phyloP scores from a whole-genome alignment of 352 stramenopile genomes.

The Globisporangium recalcitrans region DNA sequence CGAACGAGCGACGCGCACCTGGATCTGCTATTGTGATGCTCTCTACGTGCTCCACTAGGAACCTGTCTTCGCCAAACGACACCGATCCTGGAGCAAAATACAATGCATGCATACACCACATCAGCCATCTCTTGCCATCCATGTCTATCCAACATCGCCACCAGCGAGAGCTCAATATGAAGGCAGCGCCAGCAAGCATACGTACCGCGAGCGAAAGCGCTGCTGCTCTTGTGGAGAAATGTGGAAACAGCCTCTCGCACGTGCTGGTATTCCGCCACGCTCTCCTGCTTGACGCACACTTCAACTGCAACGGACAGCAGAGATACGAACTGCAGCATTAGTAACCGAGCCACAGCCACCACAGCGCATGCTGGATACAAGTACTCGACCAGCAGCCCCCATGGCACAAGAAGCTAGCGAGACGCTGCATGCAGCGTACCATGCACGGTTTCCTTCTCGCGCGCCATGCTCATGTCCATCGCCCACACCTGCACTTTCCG shows the following conservation, averaged over 20 bases:
- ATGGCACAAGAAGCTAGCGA: neutral
- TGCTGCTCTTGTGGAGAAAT: constrained; percentile 15
- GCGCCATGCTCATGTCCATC: neutral
- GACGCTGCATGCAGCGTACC: neutral
- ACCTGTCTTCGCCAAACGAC: constrained; percentile 17
- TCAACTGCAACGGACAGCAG: constrained; percentile 36
- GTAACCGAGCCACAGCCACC: neutral
- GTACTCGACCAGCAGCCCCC: neutral
- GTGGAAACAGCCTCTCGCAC: constrained; percentile 29
- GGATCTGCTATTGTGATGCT: constrained; percentile 42
- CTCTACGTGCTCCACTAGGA: constrained; percentile 32
- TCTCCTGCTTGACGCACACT: constrained; percentile 45
- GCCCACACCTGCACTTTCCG: neutral
- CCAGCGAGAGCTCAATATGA: neutral
- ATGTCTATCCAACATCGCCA: neutral
- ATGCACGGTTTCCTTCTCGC: neutral
- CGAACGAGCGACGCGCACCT: constrained; percentile 6
- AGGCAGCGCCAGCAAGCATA: neutral
- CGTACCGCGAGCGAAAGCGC: neutral
- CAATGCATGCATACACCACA: neutral
- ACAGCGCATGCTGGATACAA: neutral
- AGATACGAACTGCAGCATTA: neutral
- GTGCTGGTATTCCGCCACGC: constrained; percentile 32
- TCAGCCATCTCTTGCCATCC: neutral
- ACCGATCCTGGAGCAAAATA: constrained; percentile 24